phyloP scores from a whole-genome alignment of 2,329 filamentous ascomycete species.

The Helicocarpus griseus region DNA sequence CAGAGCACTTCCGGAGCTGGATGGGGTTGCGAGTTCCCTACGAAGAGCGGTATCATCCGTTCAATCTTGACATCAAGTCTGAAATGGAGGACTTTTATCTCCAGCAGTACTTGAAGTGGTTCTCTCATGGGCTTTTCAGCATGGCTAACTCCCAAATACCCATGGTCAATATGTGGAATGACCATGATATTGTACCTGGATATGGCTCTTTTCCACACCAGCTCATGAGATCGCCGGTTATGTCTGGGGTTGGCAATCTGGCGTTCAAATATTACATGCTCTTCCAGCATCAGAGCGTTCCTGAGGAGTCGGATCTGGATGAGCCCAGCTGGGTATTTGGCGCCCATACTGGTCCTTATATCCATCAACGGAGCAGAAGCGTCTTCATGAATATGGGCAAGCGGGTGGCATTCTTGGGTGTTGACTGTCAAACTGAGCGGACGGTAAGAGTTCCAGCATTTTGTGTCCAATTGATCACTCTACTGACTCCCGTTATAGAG shows the following conservation, averaged over 20 bases:
- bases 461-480: slow-evolving; percentile 2
- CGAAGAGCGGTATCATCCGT: slow-evolving; percentile 68
- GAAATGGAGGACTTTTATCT: slow-evolving; percentile 86
- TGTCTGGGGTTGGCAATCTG: slow-evolving; percentile 78
- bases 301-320: slow-evolving; percentile 66
- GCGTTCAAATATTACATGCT: slow-evolving; percentile 99
- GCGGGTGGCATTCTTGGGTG: slow-evolving; percentile 69
- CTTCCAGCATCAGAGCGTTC: slow-evolving; percentile 89
- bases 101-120: slow-evolving; percentile 85
- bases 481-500: slow-evolving; percentile 29
- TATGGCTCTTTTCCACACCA: slow-evolving; percentile 87
- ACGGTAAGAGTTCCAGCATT: slow-evolving; percentile 44
- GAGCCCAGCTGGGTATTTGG: slow-evolving; percentile 93
- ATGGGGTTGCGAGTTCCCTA: slow-evolving; percentile 67
- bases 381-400: slow-evolving; percentile 75
- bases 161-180: slow-evolving; percentile 97
- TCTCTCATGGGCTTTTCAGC: slow-evolving; percentile 89
- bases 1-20: slow-evolving; percentile 73
- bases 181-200: slow-evolving; percentile 85
- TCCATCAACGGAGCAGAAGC: slow-evolving; percentile 74
- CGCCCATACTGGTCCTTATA: slow-evolving; percentile 72
- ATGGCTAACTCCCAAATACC: slow-evolving; percentile 90
- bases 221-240: slow-evolving; percentile 84
- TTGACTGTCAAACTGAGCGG: slow-evolving; percentile 87
- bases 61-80: slow-evolving; percentile 71